Percentiles rank a stretch among this genome's conserved stretches.
phyloP scores from a whole-genome alignment of 2,329 filamentous ascomycete genomes.

The Tolypocladium capitatum region DNA sequence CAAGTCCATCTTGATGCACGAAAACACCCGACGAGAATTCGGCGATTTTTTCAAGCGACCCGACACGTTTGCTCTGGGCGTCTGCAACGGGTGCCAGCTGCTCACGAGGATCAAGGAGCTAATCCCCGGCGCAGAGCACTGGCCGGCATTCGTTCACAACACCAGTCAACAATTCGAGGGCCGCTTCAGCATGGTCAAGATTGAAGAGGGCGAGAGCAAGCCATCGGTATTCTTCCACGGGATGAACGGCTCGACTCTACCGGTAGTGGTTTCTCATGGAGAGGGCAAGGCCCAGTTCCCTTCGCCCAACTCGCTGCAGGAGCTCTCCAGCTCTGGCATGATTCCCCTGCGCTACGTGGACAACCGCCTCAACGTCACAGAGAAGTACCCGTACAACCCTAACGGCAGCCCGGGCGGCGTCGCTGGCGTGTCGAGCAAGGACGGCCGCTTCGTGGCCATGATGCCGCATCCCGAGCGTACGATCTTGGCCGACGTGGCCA shows the following conservation, averaged over 20 bases:
- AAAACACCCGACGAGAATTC: constrained; percentile 64
- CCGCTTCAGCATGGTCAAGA: constrained; percentile 68
- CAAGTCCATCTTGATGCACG: constrained; percentile 79
- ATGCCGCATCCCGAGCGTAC: constrained; percentile 95
- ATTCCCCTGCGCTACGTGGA: constrained; percentile 76
- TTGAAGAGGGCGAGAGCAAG: constrained; percentile 43
- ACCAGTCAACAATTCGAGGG: constrained; percentile 80
- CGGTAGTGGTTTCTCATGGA: constrained; percentile 81
- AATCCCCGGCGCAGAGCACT: constrained; percentile 70
- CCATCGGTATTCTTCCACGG: constrained; percentile 80
- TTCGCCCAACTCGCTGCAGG: constrained; percentile 34
- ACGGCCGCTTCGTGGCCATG: constrained; percentile 73
- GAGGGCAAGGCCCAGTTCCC: constrained; percentile 71
- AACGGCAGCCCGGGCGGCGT: constrained; percentile 77
- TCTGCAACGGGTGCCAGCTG: constrained; percentile 98
- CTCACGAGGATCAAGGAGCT: constrained; percentile 64
- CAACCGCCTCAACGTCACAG: constrained; percentile 61
- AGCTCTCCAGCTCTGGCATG: constrained; percentile 51
- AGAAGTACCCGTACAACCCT: constrained; percentile 74
- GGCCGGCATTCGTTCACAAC: constrained; percentile 83
- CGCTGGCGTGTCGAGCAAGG: constrained; percentile 61
- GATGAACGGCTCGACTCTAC: constrained; percentile 70
- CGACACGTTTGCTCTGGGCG: constrained; percentile 84
- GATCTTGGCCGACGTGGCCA: constrained; percentile 64
- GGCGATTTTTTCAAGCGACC: constrained; percentile 71